Evolutionary conservation across 352 stramenopile species (phyloP), one percentile per base, ranked within the genome.

Genomic region (Halophytophthora polymorphica): DNA sequence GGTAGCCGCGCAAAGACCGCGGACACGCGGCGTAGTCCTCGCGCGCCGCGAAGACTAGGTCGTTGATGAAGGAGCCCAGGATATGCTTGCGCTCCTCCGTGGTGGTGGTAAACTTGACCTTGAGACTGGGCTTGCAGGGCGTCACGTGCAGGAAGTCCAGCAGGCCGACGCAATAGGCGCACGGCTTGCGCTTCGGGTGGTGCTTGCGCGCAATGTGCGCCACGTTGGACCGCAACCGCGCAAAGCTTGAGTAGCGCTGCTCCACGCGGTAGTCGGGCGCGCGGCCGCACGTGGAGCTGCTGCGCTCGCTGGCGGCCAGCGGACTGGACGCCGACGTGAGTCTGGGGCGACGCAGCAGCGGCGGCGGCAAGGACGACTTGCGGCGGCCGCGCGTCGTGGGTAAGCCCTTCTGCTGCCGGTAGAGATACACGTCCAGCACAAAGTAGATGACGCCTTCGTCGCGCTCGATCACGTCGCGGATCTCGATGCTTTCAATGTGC

Each of bases 181-280:
- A 87, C 31, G 64, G 35, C 33, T 49, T 54, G 56, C 69, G 67
- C 45, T 66, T 68, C n/a, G 58, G 61, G 35, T 87, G 71, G 39
- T 66, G 75, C 42, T 77, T 77, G 38, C 76, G 70, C 18, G 77
- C 59, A 22, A 72, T 64, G 39, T 74, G 53, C 39, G 61, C 61
- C 29, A 88, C 59, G 15, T 74, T 75, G 15, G 58, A 69, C 13
- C 74, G 72, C 15, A 88, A 53, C 12, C 69, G 56, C 18, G 64
- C 62, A 47, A 88, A 88, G 42, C 59, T 85, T 43, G 77, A 88
- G 53, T 82, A 88, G 13, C 77, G 72, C 43, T 86, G 71, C 50
- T 83, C 69, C 44, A 88, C 73, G 50, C 73, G 69, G 61, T 78
- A 86, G 45, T 84, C 77, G 0, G 74, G 71, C 4, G 45, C 29